Evolutionary conservation across 106 monocot species (phyloP), one percentile per base, ranked within the genome.

Genomic region (Apostasia shenzhenica): DNA sequence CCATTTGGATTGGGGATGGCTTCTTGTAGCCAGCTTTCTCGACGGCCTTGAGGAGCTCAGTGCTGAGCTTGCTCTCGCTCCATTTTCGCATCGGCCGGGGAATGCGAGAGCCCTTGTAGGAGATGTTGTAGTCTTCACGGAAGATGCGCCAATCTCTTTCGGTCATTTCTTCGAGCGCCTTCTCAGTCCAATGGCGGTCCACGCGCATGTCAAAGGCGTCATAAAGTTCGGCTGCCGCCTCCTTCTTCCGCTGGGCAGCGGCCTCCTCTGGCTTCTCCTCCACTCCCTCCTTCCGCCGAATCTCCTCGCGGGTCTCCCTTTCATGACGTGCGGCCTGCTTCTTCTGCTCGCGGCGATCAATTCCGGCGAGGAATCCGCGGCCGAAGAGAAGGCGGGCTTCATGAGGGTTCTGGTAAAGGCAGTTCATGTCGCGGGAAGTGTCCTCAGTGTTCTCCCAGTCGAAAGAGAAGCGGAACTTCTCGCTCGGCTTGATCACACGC

Each of bases 391-490:
- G 79, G 10, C 92, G 84, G 3, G 97, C 99, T 60, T 99, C 99
- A 49, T 90, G 92, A 3, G 99, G 93, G 51, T 84, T 88, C 75
- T 97, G 95, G 74, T 97, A 92, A 40, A 99, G 80, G 2, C 73
- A 67, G 61, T 99, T 93, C 90, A 99, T 93, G 76, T 99, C 99
- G 9, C 90, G 89, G 45, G 90, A 93, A 26, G 99, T 99, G 72
- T 93, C 99, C 75, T 99, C 99, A 1, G 99, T 99, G 81, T 99
- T 99, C 70, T 93, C 99, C 93, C 99, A 99, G 70, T 99, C 99
- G 58, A 93, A 99, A 6, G 93, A 99, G 76, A 99, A 99, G 13
- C 99, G 67, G 63, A 99, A 99, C 81, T 99, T 99, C 83, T 99
- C 99, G 41, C 93, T 93, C 1, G 93, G 97, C 59, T 90, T 99